A percentile compares a stretch with the other conserved stretches of the same genome.
Evolutionary conservation across 345 rosid genomes (phyloP).

Genomic region (Dimocarpus longan): DNA sequence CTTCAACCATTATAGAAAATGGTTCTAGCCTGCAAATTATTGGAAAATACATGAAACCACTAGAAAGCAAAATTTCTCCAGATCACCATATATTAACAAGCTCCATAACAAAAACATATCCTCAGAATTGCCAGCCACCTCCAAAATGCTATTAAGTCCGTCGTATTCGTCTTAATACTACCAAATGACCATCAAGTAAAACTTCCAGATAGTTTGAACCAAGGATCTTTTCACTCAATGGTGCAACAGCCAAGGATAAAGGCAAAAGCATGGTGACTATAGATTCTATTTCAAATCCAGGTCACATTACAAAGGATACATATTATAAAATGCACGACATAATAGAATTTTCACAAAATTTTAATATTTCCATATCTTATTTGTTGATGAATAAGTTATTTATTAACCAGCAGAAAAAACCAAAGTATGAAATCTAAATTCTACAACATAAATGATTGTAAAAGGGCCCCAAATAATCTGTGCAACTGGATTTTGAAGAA

Average conservation of each 20-base stretch:
- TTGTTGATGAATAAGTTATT: neutral
- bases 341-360: neutral
- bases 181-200: neutral
- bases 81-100: neutral
- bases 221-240: neutral
- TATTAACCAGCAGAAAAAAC: neutral
- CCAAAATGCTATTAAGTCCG: neutral
- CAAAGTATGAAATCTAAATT: neutral
- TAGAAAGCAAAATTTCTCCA: neutral
- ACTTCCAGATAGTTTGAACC: neutral
- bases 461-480: neutral
- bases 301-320: neutral
- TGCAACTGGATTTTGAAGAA: neutral
- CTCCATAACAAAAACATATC: neutral
- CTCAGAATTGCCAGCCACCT: neutral
- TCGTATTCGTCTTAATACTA: neutral
- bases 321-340: neutral
- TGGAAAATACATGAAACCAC: neutral
- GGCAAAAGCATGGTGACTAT: neutral
- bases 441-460: neutral
- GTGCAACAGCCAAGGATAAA: neutral
- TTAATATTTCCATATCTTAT: neutral
- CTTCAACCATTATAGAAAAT: neutral
- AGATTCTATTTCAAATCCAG: neutral
- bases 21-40: neutral